phyloP scores from a whole-genome alignment of 352 stramenopile genomes.

The Aphanomyces invadans region DNA sequence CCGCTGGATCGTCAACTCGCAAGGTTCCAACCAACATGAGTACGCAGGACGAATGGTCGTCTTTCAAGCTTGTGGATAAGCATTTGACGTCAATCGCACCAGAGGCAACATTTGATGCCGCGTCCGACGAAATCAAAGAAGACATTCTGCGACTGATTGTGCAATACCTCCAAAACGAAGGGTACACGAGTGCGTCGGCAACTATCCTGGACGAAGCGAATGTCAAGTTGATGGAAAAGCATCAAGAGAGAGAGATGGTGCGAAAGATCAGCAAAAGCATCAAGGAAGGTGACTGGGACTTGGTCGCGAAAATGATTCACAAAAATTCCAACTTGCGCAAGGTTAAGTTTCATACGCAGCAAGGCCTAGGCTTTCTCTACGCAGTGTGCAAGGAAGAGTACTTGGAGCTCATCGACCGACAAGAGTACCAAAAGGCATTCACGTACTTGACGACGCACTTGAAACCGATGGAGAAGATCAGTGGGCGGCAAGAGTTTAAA shows the following conservation, averaged over 20 bases:
- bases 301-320: constrained; percentile 70
- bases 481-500: constrained; percentile 80
- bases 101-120: constrained; percentile 68
- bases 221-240: constrained; percentile 62
- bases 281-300: constrained; percentile 78
- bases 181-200: constrained; percentile 66
- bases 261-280: constrained; percentile 65
- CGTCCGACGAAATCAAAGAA: constrained; percentile 67
- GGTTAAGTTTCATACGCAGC: constrained; percentile 63
- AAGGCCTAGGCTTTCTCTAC: constrained; percentile 70
- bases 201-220: constrained; percentile 86
- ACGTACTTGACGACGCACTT: constrained; percentile 84
- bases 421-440: constrained; percentile 86
- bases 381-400: constrained; percentile 86
- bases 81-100: constrained; percentile 75
- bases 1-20: background rate
- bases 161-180: constrained; percentile 79
- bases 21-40: background rate
- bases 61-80: constrained; percentile 45
- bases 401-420: constrained; percentile 79
- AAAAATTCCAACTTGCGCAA: constrained; percentile 59
- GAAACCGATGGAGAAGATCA: constrained; percentile 81
- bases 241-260: constrained; percentile 67
- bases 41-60: constrained; percentile 8
- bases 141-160: constrained; percentile 81